Evolutionary conservation across 129 eudicot species (phyloP).

Genomic region (Oenanthe sinensis): DNA sequence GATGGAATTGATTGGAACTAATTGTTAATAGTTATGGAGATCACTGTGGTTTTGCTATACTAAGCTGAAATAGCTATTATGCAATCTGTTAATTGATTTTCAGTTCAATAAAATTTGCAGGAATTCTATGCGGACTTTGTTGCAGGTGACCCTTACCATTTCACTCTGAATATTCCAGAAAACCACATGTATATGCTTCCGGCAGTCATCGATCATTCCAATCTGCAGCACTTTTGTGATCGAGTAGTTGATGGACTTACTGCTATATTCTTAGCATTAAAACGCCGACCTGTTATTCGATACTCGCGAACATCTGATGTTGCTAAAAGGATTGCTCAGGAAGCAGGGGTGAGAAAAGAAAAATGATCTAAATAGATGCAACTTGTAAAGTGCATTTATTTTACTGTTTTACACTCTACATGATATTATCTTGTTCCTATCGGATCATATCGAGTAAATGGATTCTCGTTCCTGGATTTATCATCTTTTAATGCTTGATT

Average conservation of each 20-base stretch:
- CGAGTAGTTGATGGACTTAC: conserved; percentile 90
- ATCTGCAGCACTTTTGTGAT: conserved; percentile 71
- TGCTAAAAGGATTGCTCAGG: conserved; percentile 90
- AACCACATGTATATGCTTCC: conserved; percentile 95
- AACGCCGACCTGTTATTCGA: conserved; percentile 82
- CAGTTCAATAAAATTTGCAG: conserved; percentile 34
- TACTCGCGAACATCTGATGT: conserved; percentile 84
- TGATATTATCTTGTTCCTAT: neutral
- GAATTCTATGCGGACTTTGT: conserved; percentile 94
- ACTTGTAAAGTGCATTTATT: neutral
- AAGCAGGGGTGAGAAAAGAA: conserved; percentile 57
- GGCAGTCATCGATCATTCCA: conserved; percentile 79
- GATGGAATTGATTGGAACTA: neutral
- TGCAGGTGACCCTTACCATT: conserved; percentile 77
- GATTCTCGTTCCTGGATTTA: neutral
- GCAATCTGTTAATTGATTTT: neutral
- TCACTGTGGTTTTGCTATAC: neutral
- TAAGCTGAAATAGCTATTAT: neutral
- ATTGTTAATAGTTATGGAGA: neutral
- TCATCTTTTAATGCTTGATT: neutral
- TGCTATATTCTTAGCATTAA: conserved; percentile 73
- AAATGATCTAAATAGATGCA: neutral
- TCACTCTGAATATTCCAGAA: conserved; percentile 58
- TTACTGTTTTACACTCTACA: neutral
- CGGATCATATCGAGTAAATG: neutral